phyloP scores from a whole-genome alignment of 2,329 filamentous ascomycete species.

The Cercospora zeae-maydis region DNA sequence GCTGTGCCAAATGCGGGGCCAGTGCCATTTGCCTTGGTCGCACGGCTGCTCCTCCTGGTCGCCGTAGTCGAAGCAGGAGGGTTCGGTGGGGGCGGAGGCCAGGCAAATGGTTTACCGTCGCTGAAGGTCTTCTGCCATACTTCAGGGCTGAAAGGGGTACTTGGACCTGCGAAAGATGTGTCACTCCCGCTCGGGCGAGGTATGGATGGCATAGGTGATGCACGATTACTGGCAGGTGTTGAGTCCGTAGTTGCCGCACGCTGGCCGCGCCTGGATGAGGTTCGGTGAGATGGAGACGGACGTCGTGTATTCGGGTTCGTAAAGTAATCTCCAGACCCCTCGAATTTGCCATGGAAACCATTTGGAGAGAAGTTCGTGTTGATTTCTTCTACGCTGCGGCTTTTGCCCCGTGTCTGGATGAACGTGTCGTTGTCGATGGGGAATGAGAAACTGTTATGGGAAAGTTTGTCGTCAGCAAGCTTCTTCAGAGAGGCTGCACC shows the following conservation, averaged over 20 bases:
- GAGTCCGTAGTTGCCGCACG: slow-evolving; percentile 20
- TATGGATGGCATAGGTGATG: slow-evolving; percentile 14
- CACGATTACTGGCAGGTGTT: slow-evolving; percentile 12
- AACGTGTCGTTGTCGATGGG: slow-evolving; percentile 29
- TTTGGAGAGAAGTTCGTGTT: slow-evolving; percentile 49
- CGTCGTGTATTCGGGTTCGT: slow-evolving; percentile 22
- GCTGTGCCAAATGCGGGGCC: slow-evolving; percentile 15
- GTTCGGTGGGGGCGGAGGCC: slow-evolving; percentile 27
- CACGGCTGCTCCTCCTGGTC: slow-evolving; percentile 28
- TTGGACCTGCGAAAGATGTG: not conserved
- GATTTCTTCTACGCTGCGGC: slow-evolving; percentile 48
- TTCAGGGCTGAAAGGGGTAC: slow-evolving; percentile 28
- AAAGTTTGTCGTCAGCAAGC: slow-evolving; percentile 25
- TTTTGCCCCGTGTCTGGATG: slow-evolving; percentile 38
- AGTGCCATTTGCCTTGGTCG: slow-evolving; percentile 14
- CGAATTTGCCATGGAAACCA: slow-evolving; percentile 47
- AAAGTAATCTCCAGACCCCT: slow-evolving; percentile 44
- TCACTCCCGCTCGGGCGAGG: not conserved
- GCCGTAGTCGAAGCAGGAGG: slow-evolving; percentile 34
- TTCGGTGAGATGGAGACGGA: slow-evolving; percentile 20
- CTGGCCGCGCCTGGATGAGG: slow-evolving; percentile 13
- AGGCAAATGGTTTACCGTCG: slow-evolving; percentile 40
- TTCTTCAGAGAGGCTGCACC: slow-evolving; percentile 11
- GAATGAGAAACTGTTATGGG: slow-evolving; percentile 32
- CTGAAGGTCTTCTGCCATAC: slow-evolving; percentile 45